Percentiles rank a stretch among this genome's conserved stretches.
These are phyloP conservation scores for Xanthoconium separans DNA, from an alignment of 1,284 basidiomycete genomes.

Conservation along the genomic window DNA sequence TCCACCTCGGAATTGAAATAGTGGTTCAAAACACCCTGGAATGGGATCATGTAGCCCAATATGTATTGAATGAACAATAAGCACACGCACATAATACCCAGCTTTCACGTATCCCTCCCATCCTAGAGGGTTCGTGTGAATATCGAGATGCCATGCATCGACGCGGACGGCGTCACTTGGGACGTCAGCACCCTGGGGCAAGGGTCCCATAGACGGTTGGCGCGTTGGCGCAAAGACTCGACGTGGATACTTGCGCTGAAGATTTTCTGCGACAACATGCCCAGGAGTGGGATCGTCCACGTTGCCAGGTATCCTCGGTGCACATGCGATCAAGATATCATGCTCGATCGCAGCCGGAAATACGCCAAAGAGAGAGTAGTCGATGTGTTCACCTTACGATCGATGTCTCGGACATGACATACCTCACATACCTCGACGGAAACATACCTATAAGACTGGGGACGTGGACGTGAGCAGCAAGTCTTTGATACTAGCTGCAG, in stretches of 20 bases:
- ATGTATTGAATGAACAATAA: not conserved
- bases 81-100: constrained; percentile 60
- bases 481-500: not conserved
- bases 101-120: constrained; percentile 91
- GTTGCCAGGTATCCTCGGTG: constrained; percentile 40
- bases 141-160: constrained; percentile 69
- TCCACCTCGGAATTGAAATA: constrained; percentile 46
- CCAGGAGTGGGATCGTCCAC: constrained; percentile 37
- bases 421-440: not conserved
- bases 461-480: not conserved
- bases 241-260: constrained; percentile 57
- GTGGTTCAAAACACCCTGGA: constrained; percentile 69
- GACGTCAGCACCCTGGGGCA: constrained; percentile 20
- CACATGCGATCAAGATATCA: constrained; percentile 83
- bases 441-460: constrained; percentile 34
- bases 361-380: constrained; percentile 80
- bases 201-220: constrained; percentile 26
- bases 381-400: constrained; percentile 78
- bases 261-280: constrained; percentile 64
- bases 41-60: constrained; percentile 3
- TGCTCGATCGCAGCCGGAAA: constrained; percentile 83
- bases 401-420: not conserved
- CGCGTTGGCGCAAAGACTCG: constrained; percentile 55
- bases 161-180: constrained; percentile 41
- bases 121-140: constrained; percentile 64